Evolutionary conservation across 2,329 filamentous ascomycete genomes (phyloP).

Genomic region (Fusarium liriodendri): DNA sequence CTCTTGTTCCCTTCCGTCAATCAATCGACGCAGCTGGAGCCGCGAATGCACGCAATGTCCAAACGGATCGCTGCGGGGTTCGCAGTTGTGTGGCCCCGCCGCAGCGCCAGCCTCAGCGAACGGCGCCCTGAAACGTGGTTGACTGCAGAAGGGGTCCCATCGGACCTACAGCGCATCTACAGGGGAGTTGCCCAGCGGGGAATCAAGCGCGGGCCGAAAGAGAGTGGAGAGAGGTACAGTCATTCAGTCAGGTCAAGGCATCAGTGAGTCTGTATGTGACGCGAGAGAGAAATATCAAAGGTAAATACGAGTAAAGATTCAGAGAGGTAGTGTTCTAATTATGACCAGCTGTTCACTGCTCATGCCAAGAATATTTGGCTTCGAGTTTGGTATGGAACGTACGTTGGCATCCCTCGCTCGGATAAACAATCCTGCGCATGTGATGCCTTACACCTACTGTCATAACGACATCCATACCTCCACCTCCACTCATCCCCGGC

Average conservation of each 20-base stretch:
- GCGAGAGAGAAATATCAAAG: neutral
- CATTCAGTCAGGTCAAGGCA: neutral
- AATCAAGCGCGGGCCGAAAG: constrained; percentile 7
- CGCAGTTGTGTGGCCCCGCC: constrained; percentile 3
- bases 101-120: constrained; percentile 2
- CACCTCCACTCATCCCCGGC: neutral
- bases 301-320: neutral
- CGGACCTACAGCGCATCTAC: neutral
- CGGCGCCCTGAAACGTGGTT: constrained; percentile 12
- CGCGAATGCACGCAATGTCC: neutral
- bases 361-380: neutral
- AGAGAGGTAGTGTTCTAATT: neutral
- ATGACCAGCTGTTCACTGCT: neutral
- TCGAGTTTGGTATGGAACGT: neutral
- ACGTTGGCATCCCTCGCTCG: constrained; percentile 5
- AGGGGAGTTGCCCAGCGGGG: neutral
- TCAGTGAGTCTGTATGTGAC: neutral
- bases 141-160: constrained; percentile 7
- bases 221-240: neutral
- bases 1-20: neutral
- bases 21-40: neutral
- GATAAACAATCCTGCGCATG: constrained; percentile 36
- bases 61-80: constrained; percentile 1
- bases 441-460: constrained; percentile 20
- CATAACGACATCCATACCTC: constrained; percentile 27